These are phyloP conservation scores for Filobasidium uniguttulatum DNA, from an alignment of 1,284 basidiomycete genomes.

Conservation along the genomic window DNA sequence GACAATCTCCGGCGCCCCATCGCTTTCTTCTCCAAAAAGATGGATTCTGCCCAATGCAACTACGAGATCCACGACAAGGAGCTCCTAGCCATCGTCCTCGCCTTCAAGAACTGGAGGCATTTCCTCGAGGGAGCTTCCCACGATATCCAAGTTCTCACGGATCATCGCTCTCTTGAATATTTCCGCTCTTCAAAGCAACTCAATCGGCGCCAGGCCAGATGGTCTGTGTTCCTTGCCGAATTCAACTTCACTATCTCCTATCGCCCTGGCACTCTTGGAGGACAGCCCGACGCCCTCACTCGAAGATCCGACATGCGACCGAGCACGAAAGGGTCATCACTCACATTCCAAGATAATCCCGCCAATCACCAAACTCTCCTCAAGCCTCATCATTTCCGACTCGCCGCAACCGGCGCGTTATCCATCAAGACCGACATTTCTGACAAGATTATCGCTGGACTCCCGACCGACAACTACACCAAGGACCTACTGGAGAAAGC, in stretches of 20 bases:
- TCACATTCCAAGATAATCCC: neutral
- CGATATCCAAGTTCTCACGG: neutral
- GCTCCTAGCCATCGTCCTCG: conserved; percentile 38
- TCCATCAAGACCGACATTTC: neutral
- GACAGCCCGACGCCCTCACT: conserved; percentile 38
- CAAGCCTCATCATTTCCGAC: neutral
- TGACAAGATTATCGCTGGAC: conserved; percentile 12
- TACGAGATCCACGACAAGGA: conserved; percentile 44
- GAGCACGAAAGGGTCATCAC: neutral
- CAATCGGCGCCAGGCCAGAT: conserved; percentile 38
- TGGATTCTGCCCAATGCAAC: conserved; percentile 36
- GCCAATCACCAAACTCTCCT: neutral
- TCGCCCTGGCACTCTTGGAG: conserved; percentile 32
- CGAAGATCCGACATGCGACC: conserved; percentile 15
- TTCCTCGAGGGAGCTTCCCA: neutral
- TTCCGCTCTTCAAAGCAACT: conserved; percentile 35
- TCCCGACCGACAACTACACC: neutral
- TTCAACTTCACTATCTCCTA: conserved; percentile 38
- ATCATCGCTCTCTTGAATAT: conserved; percentile 40
- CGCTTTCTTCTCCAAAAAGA: conserved; percentile 29
- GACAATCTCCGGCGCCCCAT: conserved; percentile 32
- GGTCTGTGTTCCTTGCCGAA: conserved; percentile 32
- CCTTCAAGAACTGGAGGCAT: conserved; percentile 23
- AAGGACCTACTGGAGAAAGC: conserved; percentile 1
- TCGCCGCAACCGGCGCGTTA: neutral